Base-by-base conservation (phyloP, 306 rosid genomes). In the Cotoneaster glaucophyllus region DNA sequence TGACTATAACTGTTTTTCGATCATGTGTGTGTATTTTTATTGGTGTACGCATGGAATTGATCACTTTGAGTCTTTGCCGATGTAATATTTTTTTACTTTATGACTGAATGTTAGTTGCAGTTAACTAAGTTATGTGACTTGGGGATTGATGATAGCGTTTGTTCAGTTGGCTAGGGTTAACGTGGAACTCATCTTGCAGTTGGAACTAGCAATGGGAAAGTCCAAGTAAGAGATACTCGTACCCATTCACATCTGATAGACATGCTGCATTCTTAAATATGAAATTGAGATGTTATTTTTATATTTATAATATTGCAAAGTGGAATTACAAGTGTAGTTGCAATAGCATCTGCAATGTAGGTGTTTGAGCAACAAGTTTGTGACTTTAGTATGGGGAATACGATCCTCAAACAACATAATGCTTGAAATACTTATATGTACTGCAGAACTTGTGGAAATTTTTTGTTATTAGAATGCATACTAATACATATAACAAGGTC, bases 141-240 rank as follows among this genome's bases (percentile, higher is more conserved):
- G 87, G 99, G 99, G 72, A 83, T 75, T n/a, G n/a, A n/a, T n/a
- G n/a, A 92, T n/a, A 87, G 85, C 58, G 97, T 92, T 61, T 95
- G 99, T 81, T 95, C 97, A 2, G 99, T 95, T 6, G 97, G 97
- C 45, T 95, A 98, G 99, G 99, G 97, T 77, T 97, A 92, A 77
- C 93, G 96, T 4, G 97, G 97, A 69, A 89, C 97, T 18, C 96
- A 95, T 82, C 97, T 95, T 80, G 92, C 97, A 70, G 99, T 95
- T 74, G 99, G 99, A 77, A 90, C 97, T 39, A 88, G 96, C 86
- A 85, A 88, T 78, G 99, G 99, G 19, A 88, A 88, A 87, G 97
- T 95, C 32, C 99, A 95, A 90, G 99, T 95, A 78, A 48, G 96
- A 50, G 79, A 59, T 58, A 21, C 56, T 54, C 53, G 58, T 19